phyloP scores from a whole-genome alignment of 2,329 filamentous ascomycete species.

The Sclerotinia sclerotiorum region DNA sequence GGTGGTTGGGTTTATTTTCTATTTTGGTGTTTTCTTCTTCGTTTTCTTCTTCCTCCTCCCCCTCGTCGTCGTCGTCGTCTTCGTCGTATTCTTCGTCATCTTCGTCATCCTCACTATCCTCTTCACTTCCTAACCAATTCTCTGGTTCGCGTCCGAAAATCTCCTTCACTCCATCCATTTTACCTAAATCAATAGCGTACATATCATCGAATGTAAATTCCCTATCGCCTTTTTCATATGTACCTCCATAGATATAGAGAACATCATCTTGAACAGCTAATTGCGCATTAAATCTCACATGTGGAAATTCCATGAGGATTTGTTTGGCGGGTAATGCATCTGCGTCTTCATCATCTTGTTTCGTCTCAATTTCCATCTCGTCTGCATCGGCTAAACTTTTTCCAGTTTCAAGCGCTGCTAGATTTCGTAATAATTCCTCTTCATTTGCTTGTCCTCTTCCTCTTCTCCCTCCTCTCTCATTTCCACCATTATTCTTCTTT shows the following conservation, averaged over 20 bases:
- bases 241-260: constrained; percentile 92
- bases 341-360: constrained; percentile 50
- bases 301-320: constrained; percentile 79
- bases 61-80: constrained; percentile 44
- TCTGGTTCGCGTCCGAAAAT: constrained; percentile 82
- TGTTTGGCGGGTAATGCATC: constrained; percentile 55
- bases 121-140: constrained; percentile 74
- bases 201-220: constrained; percentile 97
- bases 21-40: constrained; percentile 48
- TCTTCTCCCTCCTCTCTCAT: constrained; percentile 60
- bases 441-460: constrained; percentile 87
- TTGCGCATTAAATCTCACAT: constrained; percentile 87
- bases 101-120: constrained; percentile 60
- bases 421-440: constrained; percentile 82
- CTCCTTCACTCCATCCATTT: constrained; percentile 90
- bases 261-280: constrained; percentile 89
- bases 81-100: constrained; percentile 51
- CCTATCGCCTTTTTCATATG: constrained; percentile 89
- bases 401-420: constrained; percentile 81
- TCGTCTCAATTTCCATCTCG: constrained; percentile 50
- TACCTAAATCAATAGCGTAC: constrained; percentile 89
- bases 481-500: constrained; percentile 59
- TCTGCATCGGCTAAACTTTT: constrained; percentile 57
- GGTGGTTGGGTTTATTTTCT: constrained; percentile 35
- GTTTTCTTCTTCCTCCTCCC: constrained; percentile 48